phyloP scores from a whole-genome alignment of 306 rosid genomes.

The Sicyos baderoa region DNA sequence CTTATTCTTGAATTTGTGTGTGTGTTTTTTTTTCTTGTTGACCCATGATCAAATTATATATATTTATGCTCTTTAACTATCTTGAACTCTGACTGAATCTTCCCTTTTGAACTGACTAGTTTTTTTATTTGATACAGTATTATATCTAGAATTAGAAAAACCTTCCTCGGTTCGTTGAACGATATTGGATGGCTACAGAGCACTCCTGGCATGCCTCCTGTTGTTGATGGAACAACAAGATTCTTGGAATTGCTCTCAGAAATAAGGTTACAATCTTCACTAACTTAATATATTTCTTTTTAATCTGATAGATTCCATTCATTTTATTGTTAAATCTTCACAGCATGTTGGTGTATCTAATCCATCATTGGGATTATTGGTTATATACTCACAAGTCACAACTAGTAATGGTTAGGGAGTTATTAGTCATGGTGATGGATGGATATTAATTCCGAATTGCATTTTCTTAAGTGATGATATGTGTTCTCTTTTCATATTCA shows the following conservation, averaged over 20 bases:
- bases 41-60: not conserved
- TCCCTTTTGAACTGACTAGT: not conserved
- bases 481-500: not conserved
- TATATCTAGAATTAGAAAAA: conserved; percentile 39
- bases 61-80: not conserved
- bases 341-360: not conserved
- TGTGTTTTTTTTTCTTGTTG: not conserved
- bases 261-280: conserved; percentile 41
- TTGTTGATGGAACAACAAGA: conserved; percentile 63
- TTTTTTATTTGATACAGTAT: conserved; percentile 30
- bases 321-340: not conserved
- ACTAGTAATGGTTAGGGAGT: not conserved
- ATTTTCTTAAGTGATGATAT: not conserved
- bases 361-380: not conserved
- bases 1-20: not conserved
- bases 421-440: not conserved
- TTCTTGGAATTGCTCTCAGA: conserved; percentile 67
- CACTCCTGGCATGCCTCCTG: conserved; percentile 57
- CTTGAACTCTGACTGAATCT: not conserved
- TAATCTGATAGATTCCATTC: not conserved
- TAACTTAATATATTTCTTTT: not conserved
- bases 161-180: conserved; percentile 62
- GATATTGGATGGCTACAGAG: conserved; percentile 86
- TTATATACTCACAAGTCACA: not conserved
- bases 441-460: not conserved